A percentile compares a stretch with the other conserved stretches of the same genome.
Evolutionary conservation across 768 basidiomycete genomes (phyloP).

Genomic region (Tricholoma hemisulphureum): DNA sequence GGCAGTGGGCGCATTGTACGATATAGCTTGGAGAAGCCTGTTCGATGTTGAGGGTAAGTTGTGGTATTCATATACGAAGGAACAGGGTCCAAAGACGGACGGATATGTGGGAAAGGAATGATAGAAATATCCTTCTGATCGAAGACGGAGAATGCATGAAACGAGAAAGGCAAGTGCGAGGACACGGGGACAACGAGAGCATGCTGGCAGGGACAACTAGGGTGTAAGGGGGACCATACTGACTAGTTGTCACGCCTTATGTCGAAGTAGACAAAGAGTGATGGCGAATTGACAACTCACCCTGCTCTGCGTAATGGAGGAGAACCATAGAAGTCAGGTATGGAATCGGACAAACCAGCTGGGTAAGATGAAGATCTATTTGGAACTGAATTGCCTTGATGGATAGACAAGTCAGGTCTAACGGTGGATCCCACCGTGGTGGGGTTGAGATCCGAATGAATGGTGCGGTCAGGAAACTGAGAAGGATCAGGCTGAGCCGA

Average conservation of each 20-base stretch:
- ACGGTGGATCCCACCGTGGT: neutral
- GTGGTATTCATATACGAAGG: conserved; percentile 1
- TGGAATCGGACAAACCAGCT: neutral
- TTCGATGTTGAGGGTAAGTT: conserved; percentile 7
- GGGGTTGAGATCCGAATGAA: neutral
- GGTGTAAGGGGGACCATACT: conserved; percentile 12
- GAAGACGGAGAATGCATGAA: neutral
- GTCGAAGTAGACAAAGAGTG: conserved; percentile 5
- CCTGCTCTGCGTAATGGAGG: conserved; percentile 51
- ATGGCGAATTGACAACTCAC: conserved; percentile 33
- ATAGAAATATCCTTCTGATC: neutral
- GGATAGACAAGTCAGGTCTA: neutral
- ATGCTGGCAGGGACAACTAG: conserved; percentile 10
- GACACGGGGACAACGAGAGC: neutral
- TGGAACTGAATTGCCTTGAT: neutral
- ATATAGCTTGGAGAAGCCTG: conserved; percentile 59
- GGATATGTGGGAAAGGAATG: conserved; percentile 10
- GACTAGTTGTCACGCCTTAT: conserved; percentile 5
- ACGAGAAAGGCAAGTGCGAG: neutral
- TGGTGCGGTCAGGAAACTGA: neutral
- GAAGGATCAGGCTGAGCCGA: neutral
- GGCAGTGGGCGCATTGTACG: conserved; percentile 39
- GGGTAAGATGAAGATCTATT: neutral
- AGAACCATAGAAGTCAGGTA: conserved; percentile 4
- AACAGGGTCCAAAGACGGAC: conserved; percentile 5